phyloP scores from a whole-genome alignment of 192 early-diverging fungal genomes.

The Gaertneriomyces semiglobifer region DNA sequence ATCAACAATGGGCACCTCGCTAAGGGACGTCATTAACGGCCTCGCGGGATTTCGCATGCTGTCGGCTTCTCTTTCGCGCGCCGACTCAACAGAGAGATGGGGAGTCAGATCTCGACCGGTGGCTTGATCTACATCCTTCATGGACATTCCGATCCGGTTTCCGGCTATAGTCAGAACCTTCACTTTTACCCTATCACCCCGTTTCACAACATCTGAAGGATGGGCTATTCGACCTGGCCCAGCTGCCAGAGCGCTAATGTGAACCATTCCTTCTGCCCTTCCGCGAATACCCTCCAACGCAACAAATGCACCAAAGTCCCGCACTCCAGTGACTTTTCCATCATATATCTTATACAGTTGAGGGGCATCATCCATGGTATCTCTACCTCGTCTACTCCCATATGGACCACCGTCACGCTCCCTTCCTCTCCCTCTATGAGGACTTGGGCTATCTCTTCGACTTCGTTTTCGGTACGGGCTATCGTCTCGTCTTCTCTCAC shows the following conservation, averaged over 20 bases:
- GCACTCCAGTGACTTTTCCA: slow-evolving; percentile 76
- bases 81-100: slow-evolving; percentile 64
- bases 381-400: slow-evolving; percentile 10
- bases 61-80: slow-evolving; percentile 64
- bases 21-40: slow-evolving; percentile 53
- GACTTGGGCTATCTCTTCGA: slow-evolving; percentile 5
- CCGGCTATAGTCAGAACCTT: slow-evolving; percentile 92
- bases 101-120: slow-evolving; percentile 88
- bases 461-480: slow-evolving; percentile 6
- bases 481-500: neutral
- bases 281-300: slow-evolving; percentile 73
- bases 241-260: slow-evolving; percentile 67
- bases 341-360: slow-evolving; percentile 90
- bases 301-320: slow-evolving; percentile 95
- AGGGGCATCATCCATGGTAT: slow-evolving; percentile 68
- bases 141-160: slow-evolving; percentile 77
- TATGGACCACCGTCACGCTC: slow-evolving; percentile 23
- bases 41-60: slow-evolving; percentile 63
- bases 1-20: slow-evolving; percentile 43
- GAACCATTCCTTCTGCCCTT: slow-evolving; percentile 85
- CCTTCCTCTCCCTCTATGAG: slow-evolving; percentile 3
- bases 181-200: slow-evolving; percentile 81
- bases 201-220: slow-evolving; percentile 81
- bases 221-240: slow-evolving; percentile 66
- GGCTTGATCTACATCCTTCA: slow-evolving; percentile 94